Percentiles rank a stretch among this genome's conserved stretches.
Evolutionary conservation across 1,284 basidiomycete genomes (phyloP).

Genomic region (Caloboletus firmus): DNA sequence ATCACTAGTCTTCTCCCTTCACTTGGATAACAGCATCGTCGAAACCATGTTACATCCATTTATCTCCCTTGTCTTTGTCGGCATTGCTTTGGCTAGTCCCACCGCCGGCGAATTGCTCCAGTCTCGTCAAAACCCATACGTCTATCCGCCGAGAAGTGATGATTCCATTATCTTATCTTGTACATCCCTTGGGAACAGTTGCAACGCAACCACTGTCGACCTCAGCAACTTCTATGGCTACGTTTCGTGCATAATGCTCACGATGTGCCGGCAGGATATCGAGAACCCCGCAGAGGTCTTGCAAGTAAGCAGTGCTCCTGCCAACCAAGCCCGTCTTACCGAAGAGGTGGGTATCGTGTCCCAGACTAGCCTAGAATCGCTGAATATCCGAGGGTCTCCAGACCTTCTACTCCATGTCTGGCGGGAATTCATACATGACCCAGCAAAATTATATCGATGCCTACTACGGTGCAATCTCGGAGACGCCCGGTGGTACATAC

Average conservation of each 20-base stretch:
- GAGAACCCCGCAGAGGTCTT: background rate
- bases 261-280: slow-evolving; percentile 10
- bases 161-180: slow-evolving; percentile 6
- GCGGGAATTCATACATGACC: slow-evolving; percentile 21
- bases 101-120: slow-evolving; percentile 4
- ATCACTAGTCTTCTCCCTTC: background rate
- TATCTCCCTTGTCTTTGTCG: slow-evolving; percentile 4
- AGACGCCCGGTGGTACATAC: slow-evolving; percentile 16
- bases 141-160: background rate
- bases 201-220: slow-evolving; percentile 20
- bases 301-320: slow-evolving; percentile 3
- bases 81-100: slow-evolving; percentile 4
- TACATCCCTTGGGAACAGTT: slow-evolving; percentile 20
- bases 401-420: slow-evolving; percentile 19
- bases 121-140: slow-evolving; percentile 16
- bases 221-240: slow-evolving; percentile 25
- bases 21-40: background rate
- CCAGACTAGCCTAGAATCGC: background rate
- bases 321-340: slow-evolving; percentile 15
- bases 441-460: slow-evolving; percentile 24
- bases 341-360: slow-evolving; percentile 11
- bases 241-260: slow-evolving; percentile 24
- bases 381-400: background rate
- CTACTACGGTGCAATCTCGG: slow-evolving; percentile 20
- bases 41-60: slow-evolving; percentile 1